Evolutionary conservation across 2,329 filamentous ascomycete genomes (phyloP), one percentile per base, ranked within the genome.

Genomic region (Coniochaeta sp.): DNA sequence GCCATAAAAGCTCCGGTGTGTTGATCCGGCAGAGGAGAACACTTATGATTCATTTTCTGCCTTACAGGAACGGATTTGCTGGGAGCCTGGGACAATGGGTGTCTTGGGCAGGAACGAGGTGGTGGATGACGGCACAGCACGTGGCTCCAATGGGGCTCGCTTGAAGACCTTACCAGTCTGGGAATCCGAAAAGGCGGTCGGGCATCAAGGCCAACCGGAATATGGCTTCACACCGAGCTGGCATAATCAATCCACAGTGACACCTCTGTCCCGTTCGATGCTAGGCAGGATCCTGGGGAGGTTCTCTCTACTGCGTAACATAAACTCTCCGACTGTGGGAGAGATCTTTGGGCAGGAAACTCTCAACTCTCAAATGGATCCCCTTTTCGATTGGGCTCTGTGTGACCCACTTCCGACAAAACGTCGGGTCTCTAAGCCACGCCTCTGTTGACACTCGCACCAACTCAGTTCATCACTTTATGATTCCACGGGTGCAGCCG

Each of bases 111-210:
- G 14, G 47, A 52, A 52, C 47, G 42, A 62, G 71, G 64, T 65
- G 63, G 63, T 56, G 61, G 59, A 52, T 52, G 14, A 16, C 63
- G 62, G 59, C 56, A 62, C 65, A 62, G 70, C 70, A 75, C 73
- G 73, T 76, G 74, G 74, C 72, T 70, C 73, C 72, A 75, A 63
- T 73, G 65, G 63, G 58, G 50, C 60, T 58, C 54, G 58, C 55
- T 57, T 36, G 64, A 62, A 59, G 60, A 63, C 62, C 59, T 63
- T 65, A 47, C 36, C 58, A 61, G 50, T 65, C 65, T 63, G 60
- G 22, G 6, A 52, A 30, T 30, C 24, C 30, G 2, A 24, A 52
- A 26, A 17, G 24, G 12, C 24, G 47, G 47, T 52, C 47, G 47
- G 47, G 47, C 47, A 28, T 28, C 47, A 52, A 52, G 28, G 28